phyloP scores from a whole-genome alignment of 1,284 basidiomycete genomes.

The Sanghuangporus sanghuang region DNA sequence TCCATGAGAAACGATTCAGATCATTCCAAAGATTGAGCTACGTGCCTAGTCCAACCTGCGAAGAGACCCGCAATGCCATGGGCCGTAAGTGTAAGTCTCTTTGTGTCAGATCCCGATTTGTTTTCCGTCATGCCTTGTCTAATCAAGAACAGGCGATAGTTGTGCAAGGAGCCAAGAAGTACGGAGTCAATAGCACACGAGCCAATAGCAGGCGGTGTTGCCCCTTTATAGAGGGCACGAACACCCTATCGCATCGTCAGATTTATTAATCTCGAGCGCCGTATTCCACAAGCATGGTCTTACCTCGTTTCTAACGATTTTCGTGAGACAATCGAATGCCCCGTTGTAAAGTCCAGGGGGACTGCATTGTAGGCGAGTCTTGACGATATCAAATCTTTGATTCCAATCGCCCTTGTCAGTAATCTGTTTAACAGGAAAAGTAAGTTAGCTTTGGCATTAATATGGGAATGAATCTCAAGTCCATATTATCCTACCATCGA shows the following conservation, averaged over 20 bases:
- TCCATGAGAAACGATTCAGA: background rate
- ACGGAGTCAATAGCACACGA: constrained; percentile 77
- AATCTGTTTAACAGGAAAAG: background rate
- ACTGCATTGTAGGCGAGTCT: constrained; percentile 70
- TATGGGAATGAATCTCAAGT: background rate
- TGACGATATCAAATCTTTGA: constrained; percentile 65
- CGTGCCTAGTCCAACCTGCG: constrained; percentile 69
- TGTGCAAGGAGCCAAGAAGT: constrained; percentile 70
- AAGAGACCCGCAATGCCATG: constrained; percentile 68
- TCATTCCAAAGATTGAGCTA: background rate
- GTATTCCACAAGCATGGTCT: constrained; percentile 1
- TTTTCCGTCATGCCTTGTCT: constrained; percentile 49
- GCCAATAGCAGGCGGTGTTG: constrained; percentile 69
- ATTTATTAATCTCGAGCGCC: constrained; percentile 9
- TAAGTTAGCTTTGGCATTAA: background rate
- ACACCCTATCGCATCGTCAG: constrained; percentile 34
- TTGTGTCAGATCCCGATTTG: constrained; percentile 36
- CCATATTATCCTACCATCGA: background rate
- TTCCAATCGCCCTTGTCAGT: too few species aligned
- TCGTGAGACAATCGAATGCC: constrained; percentile 60
- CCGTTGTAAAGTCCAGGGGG: constrained; percentile 65
- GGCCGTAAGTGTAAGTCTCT: constrained; percentile 46
- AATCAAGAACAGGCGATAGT: constrained; percentile 62
- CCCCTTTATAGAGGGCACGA: constrained; percentile 64
- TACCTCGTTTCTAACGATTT: constrained; percentile 64